These are phyloP conservation scores for Curvularia hawaiiensis DNA, from an alignment of 2,329 filamentous ascomycete species.

Conservation along the genomic window DNA sequence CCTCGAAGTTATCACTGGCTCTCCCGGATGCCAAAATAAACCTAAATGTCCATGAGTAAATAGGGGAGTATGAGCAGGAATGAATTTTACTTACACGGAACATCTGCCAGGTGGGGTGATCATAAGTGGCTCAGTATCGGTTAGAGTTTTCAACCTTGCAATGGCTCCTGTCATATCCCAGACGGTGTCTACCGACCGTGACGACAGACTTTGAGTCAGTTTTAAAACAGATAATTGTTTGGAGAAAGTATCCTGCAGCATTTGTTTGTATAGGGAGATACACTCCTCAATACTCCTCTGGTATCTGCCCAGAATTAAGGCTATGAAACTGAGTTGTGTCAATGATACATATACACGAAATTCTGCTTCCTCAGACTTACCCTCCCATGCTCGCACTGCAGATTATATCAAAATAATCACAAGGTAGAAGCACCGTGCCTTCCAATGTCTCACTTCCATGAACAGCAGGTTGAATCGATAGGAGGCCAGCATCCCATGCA, in stretches of 20 bases:
- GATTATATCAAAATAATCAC: background rate
- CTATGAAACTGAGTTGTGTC: background rate
- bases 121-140: too few relatives aligned
- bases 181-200: background rate
- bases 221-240: too few relatives aligned
- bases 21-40: background rate
- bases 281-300: background rate
- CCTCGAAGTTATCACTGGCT: too few relatives aligned
- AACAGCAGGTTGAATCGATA: too few relatives aligned
- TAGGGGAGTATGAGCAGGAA: background rate
- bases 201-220: too few relatives aligned
- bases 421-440: background rate
- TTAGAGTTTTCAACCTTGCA: too few relatives aligned
- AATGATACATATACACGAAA: background rate
- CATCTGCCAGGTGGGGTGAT: background rate
- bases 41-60: background rate
- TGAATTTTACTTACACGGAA: background rate
- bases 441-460: too few relatives aligned
- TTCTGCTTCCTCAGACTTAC: background rate
- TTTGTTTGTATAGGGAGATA: background rate
- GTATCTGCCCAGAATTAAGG: background rate
- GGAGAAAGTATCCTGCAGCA: background rate
- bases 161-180: background rate
- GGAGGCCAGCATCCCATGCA: too few relatives aligned
- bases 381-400: background rate